phyloP scores from a whole-genome alignment of 352 stramenopile species.

The Phytophthora foliorum region DNA sequence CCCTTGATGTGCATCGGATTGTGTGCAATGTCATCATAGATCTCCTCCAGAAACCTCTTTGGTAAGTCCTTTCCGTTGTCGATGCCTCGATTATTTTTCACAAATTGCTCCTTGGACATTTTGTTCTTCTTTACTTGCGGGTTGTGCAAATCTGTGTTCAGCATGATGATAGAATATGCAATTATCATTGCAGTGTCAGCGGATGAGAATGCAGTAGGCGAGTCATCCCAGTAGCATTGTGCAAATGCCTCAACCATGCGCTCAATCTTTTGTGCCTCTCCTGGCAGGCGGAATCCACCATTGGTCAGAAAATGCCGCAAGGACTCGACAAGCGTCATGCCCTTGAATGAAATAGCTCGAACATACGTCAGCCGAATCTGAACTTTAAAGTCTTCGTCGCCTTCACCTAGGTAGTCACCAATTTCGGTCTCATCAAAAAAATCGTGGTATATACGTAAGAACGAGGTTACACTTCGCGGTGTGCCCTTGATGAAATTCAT shows the following conservation, averaged over 20 bases:
- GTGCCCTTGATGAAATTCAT: constrained; percentile 91
- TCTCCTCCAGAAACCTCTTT: constrained; percentile 92
- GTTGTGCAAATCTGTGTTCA: constrained; percentile 93
- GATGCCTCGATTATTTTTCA: constrained; percentile 97
- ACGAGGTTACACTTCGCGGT: constrained; percentile 93
- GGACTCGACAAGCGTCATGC: constrained; percentile 97
- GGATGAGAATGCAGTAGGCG: constrained; percentile 69
- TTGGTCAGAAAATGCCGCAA: constrained; percentile 98
- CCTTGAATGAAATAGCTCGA: constrained; percentile 96
- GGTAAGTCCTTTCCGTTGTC: constrained; percentile 93
- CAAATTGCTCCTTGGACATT: constrained; percentile 98
- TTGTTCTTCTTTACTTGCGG: constrained; percentile 95
- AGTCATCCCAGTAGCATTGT: constrained; percentile 99
- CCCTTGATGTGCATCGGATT: constrained; percentile 94
- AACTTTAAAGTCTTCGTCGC: constrained; percentile 89
- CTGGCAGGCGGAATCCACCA: constrained; percentile 97
- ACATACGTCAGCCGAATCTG: constrained; percentile 97
- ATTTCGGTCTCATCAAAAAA: constrained; percentile 94
- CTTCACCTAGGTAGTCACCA: constrained; percentile 96
- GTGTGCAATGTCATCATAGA: constrained; percentile 96
- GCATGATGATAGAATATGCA: constrained; percentile 93
- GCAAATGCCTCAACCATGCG: constrained; percentile 97
- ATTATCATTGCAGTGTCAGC: constrained; percentile 91
- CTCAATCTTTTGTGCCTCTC: constrained; percentile 99
- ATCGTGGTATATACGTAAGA: constrained; percentile 95